Evolutionary conservation across 1,284 basidiomycete species (phyloP), one percentile per base, ranked within the genome.

Genomic region (Naganishia cerealis): DNA sequence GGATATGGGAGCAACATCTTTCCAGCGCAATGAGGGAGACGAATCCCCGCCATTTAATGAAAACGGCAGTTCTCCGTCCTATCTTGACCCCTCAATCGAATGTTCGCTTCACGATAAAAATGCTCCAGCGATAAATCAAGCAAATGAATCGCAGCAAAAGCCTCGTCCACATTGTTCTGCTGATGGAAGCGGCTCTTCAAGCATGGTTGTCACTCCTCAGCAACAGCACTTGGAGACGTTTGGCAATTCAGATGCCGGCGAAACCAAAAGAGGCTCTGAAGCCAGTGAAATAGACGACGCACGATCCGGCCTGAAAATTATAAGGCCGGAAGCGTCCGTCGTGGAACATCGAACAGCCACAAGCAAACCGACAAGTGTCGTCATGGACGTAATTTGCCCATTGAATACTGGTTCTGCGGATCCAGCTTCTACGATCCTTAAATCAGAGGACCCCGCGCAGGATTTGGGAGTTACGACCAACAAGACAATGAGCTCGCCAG

Each of bases 131-230:
- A 3, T 9, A n/a, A n/a, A 7, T 7, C n/a, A 9, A 24, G 24
- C 24, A 21, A 13, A 24, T 13, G 21, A 24, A 24, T 9, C 21
- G 8, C 46, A 50, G 21, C 33, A 38, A 18, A 33, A 40, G 12
- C 8, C 48, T 21, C 50, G 50, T 42, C 61, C 29, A 24, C 36
- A 62, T 29, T 33, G 38, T 3, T 63, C 61, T 9, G 3, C 38
- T 1, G 40, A 36, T 54, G 61, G n/a, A 16, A 63, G 61, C 50
- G 50, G 16, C 9, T 63, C 61, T 8, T 63, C 61, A 16, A 63
- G 61, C 29, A 38, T 29, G 10, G 12, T 54, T 10, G 61, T 52
- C 15, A 63, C 50, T 8, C 52, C 61, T 15, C 61, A 63, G 13
- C 61, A 54, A 29, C 50, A 52, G 13, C 7, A 38, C 13, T 42